Conservation (phyloP, 257 asterid genomes). For the Primulina eburnea region DNA sequence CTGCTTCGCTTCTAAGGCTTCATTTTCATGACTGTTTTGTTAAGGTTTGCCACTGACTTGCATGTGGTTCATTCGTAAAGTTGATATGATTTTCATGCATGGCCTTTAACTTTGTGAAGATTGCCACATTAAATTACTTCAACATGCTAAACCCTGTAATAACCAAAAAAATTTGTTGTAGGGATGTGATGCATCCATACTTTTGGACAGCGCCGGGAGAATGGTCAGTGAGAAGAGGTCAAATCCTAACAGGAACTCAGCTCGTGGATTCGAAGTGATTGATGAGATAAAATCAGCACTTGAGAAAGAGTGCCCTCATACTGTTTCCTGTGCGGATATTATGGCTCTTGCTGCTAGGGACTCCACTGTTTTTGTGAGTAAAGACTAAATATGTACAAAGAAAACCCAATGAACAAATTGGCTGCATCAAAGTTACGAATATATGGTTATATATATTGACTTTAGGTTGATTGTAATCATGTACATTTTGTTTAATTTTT, state of each 20-base stretch:
- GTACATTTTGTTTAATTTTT: background rate
- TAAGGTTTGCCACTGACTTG: constrained; percentile 41
- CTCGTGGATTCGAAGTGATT: constrained; percentile 79
- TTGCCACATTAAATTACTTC: too few relatives aligned
- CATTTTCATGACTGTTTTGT: constrained; percentile 97
- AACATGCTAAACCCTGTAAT: background rate
- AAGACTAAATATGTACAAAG: background rate
- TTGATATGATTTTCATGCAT: background rate
- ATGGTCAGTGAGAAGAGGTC: constrained; percentile 65
- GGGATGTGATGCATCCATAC: constrained; percentile 96
- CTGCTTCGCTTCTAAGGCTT: constrained; percentile 84
- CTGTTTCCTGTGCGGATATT: constrained; percentile 90
- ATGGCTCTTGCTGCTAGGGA: constrained; percentile 85
- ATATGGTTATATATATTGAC: background rate
- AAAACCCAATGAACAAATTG: background rate
- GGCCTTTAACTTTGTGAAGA: too few relatives aligned
- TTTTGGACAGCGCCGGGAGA: constrained; percentile 57
- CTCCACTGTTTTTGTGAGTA: constrained; percentile 66
- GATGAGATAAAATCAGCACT: constrained; percentile 82
- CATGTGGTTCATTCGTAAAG: background rate
- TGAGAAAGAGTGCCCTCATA: constrained; percentile 72
- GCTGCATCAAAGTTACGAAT: background rate
- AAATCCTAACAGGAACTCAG: constrained; percentile 74
- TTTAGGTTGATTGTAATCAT: too few relatives aligned
- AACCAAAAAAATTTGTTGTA: constrained; percentile 22